Conservation (phyloP, 2,329 filamentous ascomycete species). For the Thermochaetoides dissita region DNA sequence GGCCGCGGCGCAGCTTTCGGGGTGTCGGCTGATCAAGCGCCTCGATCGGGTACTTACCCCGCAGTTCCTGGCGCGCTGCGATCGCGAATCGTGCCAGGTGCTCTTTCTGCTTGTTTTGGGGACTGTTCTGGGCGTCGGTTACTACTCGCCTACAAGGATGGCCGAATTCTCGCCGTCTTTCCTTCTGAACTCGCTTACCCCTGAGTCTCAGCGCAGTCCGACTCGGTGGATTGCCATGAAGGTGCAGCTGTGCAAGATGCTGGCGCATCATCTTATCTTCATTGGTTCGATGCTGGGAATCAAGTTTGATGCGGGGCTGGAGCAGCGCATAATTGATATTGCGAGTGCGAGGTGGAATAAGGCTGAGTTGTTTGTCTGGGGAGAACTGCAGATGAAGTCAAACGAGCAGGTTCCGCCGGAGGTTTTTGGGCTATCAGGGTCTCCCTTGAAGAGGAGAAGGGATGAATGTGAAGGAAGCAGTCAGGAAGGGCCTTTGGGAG, state of each 20-base stretch:
- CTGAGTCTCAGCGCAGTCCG: constrained; percentile 19
- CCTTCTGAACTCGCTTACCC: constrained; percentile 5
- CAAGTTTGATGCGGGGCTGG: constrained; percentile 18
- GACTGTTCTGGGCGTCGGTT: constrained; percentile 18
- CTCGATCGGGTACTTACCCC: constrained; percentile 20
- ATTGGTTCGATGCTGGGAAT: constrained; percentile 19
- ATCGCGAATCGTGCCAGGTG: constrained; percentile 15
- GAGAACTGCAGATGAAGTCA: constrained; percentile 1
- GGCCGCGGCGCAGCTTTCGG: constrained; percentile 15
- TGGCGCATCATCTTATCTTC: constrained; percentile 20
- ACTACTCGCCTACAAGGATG: constrained; percentile 9
- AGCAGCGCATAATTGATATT: constrained; percentile 19
- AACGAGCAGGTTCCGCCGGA: background rate
- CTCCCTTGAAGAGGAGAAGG: background rate
- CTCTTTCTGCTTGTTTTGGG: constrained; percentile 20
- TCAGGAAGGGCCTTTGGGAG: background rate
- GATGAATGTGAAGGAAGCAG: background rate
- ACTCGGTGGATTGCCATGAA: constrained; percentile 21
- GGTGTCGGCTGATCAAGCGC: constrained; percentile 17
- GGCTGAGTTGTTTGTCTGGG: constrained; percentile 19
- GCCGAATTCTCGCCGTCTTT: background rate
- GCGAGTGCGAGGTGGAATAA: constrained; percentile 19
- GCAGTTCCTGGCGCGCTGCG: constrained; percentile 16
- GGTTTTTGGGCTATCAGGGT: background rate
- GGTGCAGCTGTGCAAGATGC: constrained; percentile 21